Evolutionary conservation across 352 stramenopile genomes (phyloP), one percentile per base, ranked within the genome.

Genomic region (Stephanocyclus meneghinianus): DNA sequence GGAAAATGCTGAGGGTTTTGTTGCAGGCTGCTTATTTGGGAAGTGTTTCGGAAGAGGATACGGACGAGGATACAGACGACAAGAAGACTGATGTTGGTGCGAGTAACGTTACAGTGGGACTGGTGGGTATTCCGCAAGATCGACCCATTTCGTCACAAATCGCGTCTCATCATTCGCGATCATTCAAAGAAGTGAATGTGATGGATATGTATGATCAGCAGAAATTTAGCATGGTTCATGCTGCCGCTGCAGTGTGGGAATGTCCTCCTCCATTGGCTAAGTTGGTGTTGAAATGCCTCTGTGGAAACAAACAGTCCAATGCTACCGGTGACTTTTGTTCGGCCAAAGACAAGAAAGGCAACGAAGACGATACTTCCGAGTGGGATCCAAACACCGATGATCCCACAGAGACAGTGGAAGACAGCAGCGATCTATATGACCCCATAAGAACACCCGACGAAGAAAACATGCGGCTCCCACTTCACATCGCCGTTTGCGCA

Each of bases 221-320:
- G n/a, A 62, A 84, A 15, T 85, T 81, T 53, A 70, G 71, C 32
- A 71, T 85, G 29, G 60, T 85, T 2, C 78, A 85, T 75, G 74
- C 78, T 47, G 78, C 69, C 7, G 78, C 71, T 1, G 71, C 51
- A 16, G 67, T 85, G 30, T 72, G 67, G 66, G 73, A 71, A 40
- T 83, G 68, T 71, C 78, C 74, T 44, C 51, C 74, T 29, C 68
- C 55, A 15, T 75, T 85, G 35, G 57, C 76, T 45, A 70, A 71
- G 40, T 68, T 82, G 32, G 63, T 85, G 35, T 64, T 85, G 16
- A 82, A 81, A 44, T 81, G 74, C n/a, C 35, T 74, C n/a, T 71
- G 71, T 65, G 62, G 62, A 1, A 29, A 42, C 7, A 56, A 15
- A 1, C 0, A 26, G 18, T 9, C 11, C 2, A 40, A 56, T 55